Evolutionary conservation across 768 basidiomycete species (phyloP).

Genomic region (Lactarius sp.): DNA sequence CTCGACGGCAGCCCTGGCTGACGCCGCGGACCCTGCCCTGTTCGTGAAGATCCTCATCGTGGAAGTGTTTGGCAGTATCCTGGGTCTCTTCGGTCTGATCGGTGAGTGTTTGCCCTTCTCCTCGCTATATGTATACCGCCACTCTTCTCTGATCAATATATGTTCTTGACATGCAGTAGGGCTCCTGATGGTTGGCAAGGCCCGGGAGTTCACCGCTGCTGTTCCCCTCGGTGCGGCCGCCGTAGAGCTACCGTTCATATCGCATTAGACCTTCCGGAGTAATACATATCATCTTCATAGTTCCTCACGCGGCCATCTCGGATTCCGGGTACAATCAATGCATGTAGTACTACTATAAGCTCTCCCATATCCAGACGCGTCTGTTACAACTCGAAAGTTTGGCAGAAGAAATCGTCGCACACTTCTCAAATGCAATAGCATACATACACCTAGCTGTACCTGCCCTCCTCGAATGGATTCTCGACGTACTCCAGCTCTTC

Average conservation of each 20-base stretch:
- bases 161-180: constrained; percentile 49
- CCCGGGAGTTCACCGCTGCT: constrained; percentile 52
- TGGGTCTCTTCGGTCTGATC: constrained; percentile 91
- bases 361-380: neutral
- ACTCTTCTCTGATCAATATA: constrained; percentile 3
- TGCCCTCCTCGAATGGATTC: constrained; percentile 28
- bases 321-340: neutral
- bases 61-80: constrained; percentile 88
- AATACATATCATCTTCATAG: neutral
- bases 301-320: neutral
- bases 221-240: constrained; percentile 12
- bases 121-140: neutral
- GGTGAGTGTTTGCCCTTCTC: constrained; percentile 45
- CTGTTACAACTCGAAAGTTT: neutral
- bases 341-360: neutral
- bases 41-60: constrained; percentile 98
- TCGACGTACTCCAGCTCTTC: constrained; percentile 29
- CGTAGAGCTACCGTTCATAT: constrained; percentile 4
- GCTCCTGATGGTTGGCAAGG: constrained; percentile 67
- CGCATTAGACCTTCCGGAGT: neutral
- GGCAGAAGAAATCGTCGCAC: neutral
- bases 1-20: constrained; percentile 89
- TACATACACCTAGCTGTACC: constrained; percentile 12
- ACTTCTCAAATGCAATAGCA: neutral
- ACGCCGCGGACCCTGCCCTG: constrained; percentile 89